phyloP scores from a whole-genome alignment of 139 green algal species.

The Trebouxia sp. region DNA sequence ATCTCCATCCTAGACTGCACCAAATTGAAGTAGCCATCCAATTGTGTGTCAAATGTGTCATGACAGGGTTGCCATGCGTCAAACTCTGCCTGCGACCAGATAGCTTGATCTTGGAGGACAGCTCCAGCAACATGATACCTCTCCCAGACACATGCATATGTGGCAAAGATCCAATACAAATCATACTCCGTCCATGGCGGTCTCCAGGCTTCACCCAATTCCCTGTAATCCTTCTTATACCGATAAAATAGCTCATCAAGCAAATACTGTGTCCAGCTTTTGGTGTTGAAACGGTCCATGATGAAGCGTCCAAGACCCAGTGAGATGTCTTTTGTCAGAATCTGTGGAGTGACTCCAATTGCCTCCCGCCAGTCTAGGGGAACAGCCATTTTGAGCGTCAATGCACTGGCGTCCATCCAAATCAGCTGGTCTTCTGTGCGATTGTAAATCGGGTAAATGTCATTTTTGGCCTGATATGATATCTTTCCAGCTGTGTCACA shows the following conservation, averaged over 20 bases:
- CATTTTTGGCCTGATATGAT: slow-evolving; percentile 22
- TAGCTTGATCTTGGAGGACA: neutral
- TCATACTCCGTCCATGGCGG: slow-evolving; percentile 33
- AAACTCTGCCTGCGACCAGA: slow-evolving; percentile 17
- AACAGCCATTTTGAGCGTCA: slow-evolving; percentile 12
- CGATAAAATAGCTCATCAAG: neutral
- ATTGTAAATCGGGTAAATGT: slow-evolving; percentile 26
- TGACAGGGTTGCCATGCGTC: neutral
- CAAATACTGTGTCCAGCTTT: slow-evolving; percentile 27
- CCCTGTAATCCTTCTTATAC: slow-evolving; percentile 21
- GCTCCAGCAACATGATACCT: slow-evolving; percentile 17
- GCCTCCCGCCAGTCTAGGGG: slow-evolving; percentile 30
- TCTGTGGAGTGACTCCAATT: slow-evolving; percentile 32
- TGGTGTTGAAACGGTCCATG: slow-evolving; percentile 19
- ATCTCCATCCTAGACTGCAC: slow-evolving; percentile 30
- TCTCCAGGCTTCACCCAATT: neutral
- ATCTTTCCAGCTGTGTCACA: slow-evolving; percentile 15
- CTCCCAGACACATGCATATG: slow-evolving; percentile 22
- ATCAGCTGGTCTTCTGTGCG: slow-evolving; percentile 23
- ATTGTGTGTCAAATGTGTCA: slow-evolving; percentile 11
- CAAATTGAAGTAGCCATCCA: slow-evolving; percentile 24
- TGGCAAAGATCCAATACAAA: slow-evolving; percentile 34
- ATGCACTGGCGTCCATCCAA: slow-evolving; percentile 2
- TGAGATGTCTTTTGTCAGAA: slow-evolving; percentile 27
- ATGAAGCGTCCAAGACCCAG: slow-evolving; percentile 15